phyloP scores from a whole-genome alignment of 257 asterid genomes.

The Solanum peruvianum region DNA sequence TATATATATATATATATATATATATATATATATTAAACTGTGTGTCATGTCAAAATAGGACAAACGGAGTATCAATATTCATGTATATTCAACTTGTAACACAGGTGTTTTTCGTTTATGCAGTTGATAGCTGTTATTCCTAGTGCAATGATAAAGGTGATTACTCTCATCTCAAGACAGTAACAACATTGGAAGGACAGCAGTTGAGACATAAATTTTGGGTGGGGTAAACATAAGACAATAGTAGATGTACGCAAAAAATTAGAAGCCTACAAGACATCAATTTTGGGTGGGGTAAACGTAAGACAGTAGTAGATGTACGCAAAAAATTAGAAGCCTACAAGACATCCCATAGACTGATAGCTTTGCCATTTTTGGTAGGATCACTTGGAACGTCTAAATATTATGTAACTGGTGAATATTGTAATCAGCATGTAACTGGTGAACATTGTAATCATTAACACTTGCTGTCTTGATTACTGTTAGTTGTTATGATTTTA shows the following conservation, averaged over 20 bases:
- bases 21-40: too few relatives aligned
- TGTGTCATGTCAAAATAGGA: neutral
- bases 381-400: neutral
- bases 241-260: neutral
- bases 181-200: neutral
- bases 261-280: neutral
- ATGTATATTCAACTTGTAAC: neutral
- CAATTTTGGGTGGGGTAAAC: neutral
- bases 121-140: constrained; percentile 12
- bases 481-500: neutral
- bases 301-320: neutral
- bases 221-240: neutral
- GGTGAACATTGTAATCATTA: neutral
- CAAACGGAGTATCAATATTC: neutral
- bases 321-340: neutral
- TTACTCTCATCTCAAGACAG: neutral
- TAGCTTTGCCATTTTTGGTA: neutral
- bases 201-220: neutral
- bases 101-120: neutral
- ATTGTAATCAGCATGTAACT: neutral
- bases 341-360: neutral
- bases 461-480: neutral
- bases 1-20: too few relatives aligned
- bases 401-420: neutral
- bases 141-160: constrained; percentile 6